Evolutionary conservation across 140 eudicot species (phyloP).

Genomic region (Cichorium intybus): DNA sequence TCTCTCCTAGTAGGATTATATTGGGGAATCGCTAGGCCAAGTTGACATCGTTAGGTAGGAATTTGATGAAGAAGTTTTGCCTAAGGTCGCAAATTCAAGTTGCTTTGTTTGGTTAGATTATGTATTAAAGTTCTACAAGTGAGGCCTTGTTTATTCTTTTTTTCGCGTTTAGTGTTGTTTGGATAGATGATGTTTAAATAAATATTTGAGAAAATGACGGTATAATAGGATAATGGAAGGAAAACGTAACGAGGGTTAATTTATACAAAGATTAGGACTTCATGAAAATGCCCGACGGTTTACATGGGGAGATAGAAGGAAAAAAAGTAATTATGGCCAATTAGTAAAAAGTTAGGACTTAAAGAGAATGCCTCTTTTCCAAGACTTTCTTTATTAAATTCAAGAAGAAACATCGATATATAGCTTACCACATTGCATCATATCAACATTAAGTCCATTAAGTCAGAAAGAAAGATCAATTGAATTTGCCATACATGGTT

Average conservation of each 20-base stretch:
- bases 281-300: too few relatives aligned
- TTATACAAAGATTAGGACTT: not conserved
- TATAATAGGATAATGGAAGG: too few relatives aligned
- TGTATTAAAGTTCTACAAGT: not conserved
- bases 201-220: not conserved
- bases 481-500: slow-evolving; percentile 10
- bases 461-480: too few relatives aligned
- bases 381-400: too few relatives aligned
- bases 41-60: slow-evolving; percentile 7
- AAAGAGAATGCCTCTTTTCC: not conserved
- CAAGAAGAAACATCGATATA: too few relatives aligned
- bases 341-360: not conserved
- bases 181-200: not conserved
- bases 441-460: too few relatives aligned
- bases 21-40: slow-evolving; percentile 21
- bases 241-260: too few relatives aligned
- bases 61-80: slow-evolving; percentile 26
- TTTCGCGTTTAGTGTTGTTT: not conserved
- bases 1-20: slow-evolving; percentile 1
- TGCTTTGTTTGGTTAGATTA: slow-evolving; percentile 21
- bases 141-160: not conserved
- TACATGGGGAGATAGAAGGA: not conserved
- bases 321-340: too few relatives aligned
- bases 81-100: slow-evolving; percentile 14
- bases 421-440: too few relatives aligned